Conservation (phyloP, 192 early-diverging fungal species). For the Podila minutissima region DNA sequence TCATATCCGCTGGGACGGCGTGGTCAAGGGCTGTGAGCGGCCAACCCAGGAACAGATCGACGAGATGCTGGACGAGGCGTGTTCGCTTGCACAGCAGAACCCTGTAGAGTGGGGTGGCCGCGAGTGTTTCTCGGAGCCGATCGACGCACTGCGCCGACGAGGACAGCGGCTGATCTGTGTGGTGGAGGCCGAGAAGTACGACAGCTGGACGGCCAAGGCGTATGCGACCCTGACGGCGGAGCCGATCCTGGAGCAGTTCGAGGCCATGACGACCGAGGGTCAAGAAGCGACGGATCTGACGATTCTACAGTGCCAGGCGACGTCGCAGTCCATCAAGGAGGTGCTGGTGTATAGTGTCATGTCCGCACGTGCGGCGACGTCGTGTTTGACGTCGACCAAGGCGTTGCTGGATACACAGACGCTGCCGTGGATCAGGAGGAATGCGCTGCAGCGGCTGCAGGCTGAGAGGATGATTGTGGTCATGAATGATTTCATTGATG, state of each 20-base stretch:
- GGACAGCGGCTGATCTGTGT: constrained; percentile 19
- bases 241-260: constrained; percentile 19
- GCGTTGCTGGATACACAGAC: constrained; percentile 24
- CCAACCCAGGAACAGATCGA: constrained; percentile 11
- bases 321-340: constrained; percentile 36
- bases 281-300: constrained; percentile 19
- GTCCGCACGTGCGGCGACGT: constrained; percentile 14
- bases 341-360: constrained; percentile 30
- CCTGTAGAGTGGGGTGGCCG: constrained; percentile 8
- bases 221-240: constrained; percentile 17
- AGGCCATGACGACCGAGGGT: constrained; percentile 32
- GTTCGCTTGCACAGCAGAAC: not conserved
- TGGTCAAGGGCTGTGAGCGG: constrained; percentile 12
- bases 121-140: constrained; percentile 22
- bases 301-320: constrained; percentile 29
- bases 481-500: constrained; percentile 40
- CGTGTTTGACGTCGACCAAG: constrained; percentile 35
- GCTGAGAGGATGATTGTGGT: constrained; percentile 24
- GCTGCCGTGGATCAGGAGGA: constrained; percentile 31
- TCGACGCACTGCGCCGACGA: constrained; percentile 10
- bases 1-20: constrained; percentile 27
- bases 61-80: constrained; percentile 15
- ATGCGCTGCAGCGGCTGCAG: constrained; percentile 28
- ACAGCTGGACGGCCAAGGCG: constrained; percentile 21
- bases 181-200: constrained; percentile 24